Conservation (phyloP, 2,329 filamentous ascomycete genomes). For the Calonectria pseudoreteaudii region DNA sequence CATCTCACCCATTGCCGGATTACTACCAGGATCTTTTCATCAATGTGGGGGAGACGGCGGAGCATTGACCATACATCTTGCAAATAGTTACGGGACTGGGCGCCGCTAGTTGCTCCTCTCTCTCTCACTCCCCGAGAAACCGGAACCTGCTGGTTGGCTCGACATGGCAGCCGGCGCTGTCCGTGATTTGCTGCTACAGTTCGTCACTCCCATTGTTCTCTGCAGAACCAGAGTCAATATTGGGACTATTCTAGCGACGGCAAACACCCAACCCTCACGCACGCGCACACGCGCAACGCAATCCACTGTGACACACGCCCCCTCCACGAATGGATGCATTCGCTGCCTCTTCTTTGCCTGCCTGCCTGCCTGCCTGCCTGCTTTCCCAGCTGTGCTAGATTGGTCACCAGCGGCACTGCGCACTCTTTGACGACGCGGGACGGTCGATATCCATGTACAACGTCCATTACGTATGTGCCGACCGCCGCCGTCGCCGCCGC, state of each 20-base stretch:
- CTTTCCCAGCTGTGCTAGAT: not conserved
- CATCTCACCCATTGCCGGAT: conserved; percentile 16
- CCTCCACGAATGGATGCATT: not conserved
- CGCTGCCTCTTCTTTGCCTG: not conserved
- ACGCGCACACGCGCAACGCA: not conserved
- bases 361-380: not conserved
- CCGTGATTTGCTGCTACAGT: not conserved
- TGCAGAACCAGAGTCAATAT: conserved; percentile 10
- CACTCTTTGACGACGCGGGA: not conserved
- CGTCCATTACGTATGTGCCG: conserved; percentile 1
- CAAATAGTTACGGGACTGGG: not conserved
- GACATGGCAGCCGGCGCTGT: not conserved
- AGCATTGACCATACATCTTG: not conserved
- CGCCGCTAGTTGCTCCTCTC: not conserved
- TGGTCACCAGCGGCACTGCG: not conserved
- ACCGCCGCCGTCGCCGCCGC: not conserved
- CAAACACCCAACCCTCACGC: not conserved
- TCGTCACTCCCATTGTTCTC: not conserved
- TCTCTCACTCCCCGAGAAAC: not conserved
- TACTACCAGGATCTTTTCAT: conserved; percentile 4
- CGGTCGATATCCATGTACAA: not conserved
- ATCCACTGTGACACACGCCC: not conserved
- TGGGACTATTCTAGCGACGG: not conserved
- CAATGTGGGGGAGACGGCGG: conserved; percentile 10
- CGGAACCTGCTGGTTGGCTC: conserved; percentile 10